Evolutionary conservation across 2,329 filamentous ascomycete species (phyloP).

Genomic region (Penicillium sp.): DNA sequence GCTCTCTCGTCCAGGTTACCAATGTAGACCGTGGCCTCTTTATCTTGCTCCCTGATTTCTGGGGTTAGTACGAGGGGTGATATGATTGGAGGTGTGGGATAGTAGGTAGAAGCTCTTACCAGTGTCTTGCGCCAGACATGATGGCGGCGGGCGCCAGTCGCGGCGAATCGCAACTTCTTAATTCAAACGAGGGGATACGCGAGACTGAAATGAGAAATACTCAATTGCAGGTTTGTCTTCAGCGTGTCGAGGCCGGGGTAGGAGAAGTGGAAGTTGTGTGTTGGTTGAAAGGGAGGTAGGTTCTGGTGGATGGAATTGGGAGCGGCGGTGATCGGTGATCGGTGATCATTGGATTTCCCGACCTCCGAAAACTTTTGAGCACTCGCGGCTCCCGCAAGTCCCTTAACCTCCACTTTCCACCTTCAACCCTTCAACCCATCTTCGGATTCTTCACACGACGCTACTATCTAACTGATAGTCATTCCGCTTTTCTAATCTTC

Average conservation of each 20-base stretch:
- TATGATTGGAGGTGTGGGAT: neutral
- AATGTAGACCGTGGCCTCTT: constrained; percentile 96
- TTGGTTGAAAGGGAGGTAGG: constrained; percentile 5
- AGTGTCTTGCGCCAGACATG: constrained; percentile 78
- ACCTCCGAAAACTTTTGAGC: constrained; percentile 42
- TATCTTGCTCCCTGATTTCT: constrained; percentile 84
- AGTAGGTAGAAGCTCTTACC: constrained; percentile 56
- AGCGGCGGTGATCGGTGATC: constrained; percentile 17
- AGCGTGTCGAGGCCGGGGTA: neutral
- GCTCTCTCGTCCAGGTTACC: constrained; percentile 98
- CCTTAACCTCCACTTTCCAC: constrained; percentile 27
- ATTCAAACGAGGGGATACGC: neutral
- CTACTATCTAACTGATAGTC: neutral
- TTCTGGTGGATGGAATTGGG: constrained; percentile 15
- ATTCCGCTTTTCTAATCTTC: neutral
- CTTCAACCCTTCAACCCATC: constrained; percentile 19
- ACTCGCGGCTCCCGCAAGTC: constrained; percentile 21
- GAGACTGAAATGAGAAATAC: neutral
- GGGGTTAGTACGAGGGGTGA: constrained; percentile 21
- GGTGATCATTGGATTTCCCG: constrained; percentile 33
- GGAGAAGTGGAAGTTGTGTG: neutral
- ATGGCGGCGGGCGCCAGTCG: constrained; percentile 26
- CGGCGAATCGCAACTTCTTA: neutral
- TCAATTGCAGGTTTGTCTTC: neutral
- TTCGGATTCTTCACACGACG: neutral